Percentiles rank a stretch among this genome's conserved stretches.
These are phyloP conservation scores for Coniella lustricola DNA, from an alignment of 2,329 filamentous ascomycete genomes.

Conservation along the genomic window DNA sequence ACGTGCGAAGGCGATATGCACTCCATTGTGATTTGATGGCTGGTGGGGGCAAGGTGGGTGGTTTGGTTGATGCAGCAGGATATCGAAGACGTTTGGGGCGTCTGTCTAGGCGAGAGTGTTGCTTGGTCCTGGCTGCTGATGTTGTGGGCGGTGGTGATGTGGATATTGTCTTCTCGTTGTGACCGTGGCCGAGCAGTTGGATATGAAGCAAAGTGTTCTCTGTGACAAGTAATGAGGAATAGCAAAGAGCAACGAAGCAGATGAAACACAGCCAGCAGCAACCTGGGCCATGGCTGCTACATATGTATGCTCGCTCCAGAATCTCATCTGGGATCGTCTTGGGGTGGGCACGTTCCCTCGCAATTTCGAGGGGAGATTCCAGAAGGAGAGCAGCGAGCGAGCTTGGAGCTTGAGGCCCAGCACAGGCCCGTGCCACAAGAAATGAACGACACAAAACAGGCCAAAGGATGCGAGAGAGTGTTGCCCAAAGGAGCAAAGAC, in stretches of 20 bases:
- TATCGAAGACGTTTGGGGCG: background rate
- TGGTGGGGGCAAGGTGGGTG: background rate
- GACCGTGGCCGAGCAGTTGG: too few relatives aligned
- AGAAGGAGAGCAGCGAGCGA: too few relatives aligned
- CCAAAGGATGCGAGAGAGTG: conserved; percentile 1
- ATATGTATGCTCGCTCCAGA: too few relatives aligned
- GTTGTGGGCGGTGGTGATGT: too few relatives aligned
- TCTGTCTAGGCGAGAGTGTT: background rate
- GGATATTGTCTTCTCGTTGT: background rate
- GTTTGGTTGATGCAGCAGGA: background rate
- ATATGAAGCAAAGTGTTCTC: too few relatives aligned
- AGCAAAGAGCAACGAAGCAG: background rate
- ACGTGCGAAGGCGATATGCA: conserved; percentile 7
- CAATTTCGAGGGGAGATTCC: too few relatives aligned
- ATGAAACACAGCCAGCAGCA: too few relatives aligned
- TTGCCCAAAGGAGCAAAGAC: background rate
- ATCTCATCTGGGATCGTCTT: too few relatives aligned
- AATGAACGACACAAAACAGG: background rate
- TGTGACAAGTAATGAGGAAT: background rate
- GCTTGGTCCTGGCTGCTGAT: too few relatives aligned
- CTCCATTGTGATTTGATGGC: conserved; percentile 5
- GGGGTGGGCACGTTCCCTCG: too few relatives aligned
- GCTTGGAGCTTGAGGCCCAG: too few relatives aligned
- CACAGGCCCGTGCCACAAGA: background rate
- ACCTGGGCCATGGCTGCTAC: too few relatives aligned